Base-by-base conservation (phyloP, 306 rosid genomes). In the Begonia masoniana region DNA sequence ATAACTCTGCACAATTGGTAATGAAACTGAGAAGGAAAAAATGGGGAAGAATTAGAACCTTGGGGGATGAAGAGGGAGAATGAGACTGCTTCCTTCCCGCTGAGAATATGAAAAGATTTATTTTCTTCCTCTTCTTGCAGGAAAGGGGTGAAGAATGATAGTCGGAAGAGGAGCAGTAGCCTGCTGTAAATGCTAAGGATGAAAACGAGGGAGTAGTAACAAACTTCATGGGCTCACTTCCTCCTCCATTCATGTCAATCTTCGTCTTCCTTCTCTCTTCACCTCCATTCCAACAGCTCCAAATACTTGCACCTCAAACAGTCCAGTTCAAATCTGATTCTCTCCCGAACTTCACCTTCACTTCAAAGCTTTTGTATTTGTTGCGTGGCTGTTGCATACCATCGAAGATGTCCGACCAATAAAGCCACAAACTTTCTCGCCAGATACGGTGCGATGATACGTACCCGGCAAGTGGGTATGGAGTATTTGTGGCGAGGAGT, bases 11-110 rank as follows among this genome's bases (percentile, higher is more conserved):
- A 5, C 0, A 31, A 31, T 31, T 45, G 5, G 15, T 45, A 45
- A 45, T 45, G 49, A 45, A n/a, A n/a, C 13, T 12, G 49, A 59
- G 15, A 15, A 0, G 3, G 42, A 49, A 47, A 13, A 4, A 39
- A 51, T 12, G 13, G 23, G 4, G 15, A 17, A 10, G n/a, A 21
- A 42, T 36, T 47, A 11, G 24, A 57, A 61, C 65, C 65, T 51
- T 21, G 23, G 67, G 53, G 47, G 59, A 52, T 23, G 58, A 42
- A 61, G 71, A 52, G 21, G 57, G 52, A 57, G 57, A 35, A 26
- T 35, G 63, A 48, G 55, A 58, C 72, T 60, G 63, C 45, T 49
- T 67, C 49, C 41, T 60, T 45, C 65, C 51, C 56, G 36, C 59
- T 19, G 63, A 60, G 3, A 50, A 41, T n/a, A 67, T 31, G 42